phyloP scores from a whole-genome alignment of 2,329 filamentous ascomycete genomes.

The Cercospora citrullina region DNA sequence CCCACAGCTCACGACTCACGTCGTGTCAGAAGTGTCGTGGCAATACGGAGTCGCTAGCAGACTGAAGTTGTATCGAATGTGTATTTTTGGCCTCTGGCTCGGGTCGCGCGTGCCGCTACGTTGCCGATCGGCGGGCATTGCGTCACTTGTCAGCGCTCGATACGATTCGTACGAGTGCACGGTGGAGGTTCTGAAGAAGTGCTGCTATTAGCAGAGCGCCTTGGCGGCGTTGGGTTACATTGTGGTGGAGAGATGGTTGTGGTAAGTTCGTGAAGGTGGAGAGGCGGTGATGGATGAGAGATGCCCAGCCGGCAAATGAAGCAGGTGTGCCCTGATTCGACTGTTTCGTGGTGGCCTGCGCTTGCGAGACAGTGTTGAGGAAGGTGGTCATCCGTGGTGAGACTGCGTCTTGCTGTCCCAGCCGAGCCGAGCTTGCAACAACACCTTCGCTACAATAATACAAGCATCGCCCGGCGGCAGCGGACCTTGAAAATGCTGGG shows the following conservation, averaged over 20 bases:
- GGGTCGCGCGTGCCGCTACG: neutral
- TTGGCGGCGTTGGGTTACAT: constrained; percentile 1
- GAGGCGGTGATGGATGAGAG: neutral
- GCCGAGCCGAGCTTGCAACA: neutral
- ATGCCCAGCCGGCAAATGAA: neutral
- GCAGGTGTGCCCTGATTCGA: neutral
- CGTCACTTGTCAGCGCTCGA: neutral
- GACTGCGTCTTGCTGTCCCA: neutral
- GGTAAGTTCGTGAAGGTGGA: constrained; percentile 1
- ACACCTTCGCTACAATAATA: neutral
- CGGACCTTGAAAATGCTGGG: neutral
- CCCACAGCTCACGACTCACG: neutral
- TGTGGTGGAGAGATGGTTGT: neutral
- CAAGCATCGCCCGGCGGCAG: neutral
- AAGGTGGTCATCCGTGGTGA: neutral
- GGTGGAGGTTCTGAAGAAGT: neutral
- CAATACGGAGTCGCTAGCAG: constrained; percentile 3
- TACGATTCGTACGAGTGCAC: neutral
- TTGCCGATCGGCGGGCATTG: neutral
- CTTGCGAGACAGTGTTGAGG: neutral
- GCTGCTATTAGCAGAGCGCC: neutral
- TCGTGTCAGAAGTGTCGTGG: neutral
- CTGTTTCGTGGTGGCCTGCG: neutral
- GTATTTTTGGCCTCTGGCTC: constrained; percentile 2
- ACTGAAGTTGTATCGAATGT: neutral